Conservation (phyloP, 169 alveolate species). For the Besnoitia besnoiti region DNA sequence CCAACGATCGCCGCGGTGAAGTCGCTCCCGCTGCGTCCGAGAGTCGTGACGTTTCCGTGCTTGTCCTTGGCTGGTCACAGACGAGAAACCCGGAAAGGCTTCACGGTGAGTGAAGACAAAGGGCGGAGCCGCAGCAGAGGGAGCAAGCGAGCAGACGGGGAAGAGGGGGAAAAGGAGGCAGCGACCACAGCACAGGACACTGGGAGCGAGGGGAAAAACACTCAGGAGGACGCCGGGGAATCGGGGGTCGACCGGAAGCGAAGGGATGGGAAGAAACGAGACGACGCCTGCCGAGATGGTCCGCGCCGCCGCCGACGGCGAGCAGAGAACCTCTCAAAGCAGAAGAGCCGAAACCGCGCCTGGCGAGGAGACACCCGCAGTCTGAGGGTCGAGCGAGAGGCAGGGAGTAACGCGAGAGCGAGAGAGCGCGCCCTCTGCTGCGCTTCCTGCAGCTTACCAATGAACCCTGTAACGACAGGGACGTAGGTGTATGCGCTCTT, state of each 20-base stretch:
- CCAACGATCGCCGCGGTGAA: constrained; percentile 72
- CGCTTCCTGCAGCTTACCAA: constrained; percentile 52
- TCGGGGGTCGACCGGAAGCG: too few relatives aligned
- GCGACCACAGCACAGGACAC: too few relatives aligned
- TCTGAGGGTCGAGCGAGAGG: not conserved
- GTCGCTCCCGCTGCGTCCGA: constrained; percentile 74
- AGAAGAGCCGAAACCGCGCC: not conserved
- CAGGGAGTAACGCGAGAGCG: not conserved
- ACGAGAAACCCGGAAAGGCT: not conserved
- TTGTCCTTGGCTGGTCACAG: constrained; percentile 46
- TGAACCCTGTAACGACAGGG: constrained; percentile 72
- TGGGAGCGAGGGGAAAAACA: too few relatives aligned
- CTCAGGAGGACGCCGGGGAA: too few relatives aligned
- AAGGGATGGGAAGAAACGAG: too few relatives aligned
- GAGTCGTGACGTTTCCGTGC: constrained; percentile 63
- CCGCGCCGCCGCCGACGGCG: too few relatives aligned
- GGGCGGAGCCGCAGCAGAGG: not conserved
- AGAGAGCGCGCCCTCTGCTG: not conserved
- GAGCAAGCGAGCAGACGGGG: not conserved
- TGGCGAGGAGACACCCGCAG: not conserved
- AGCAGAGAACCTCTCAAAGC: not conserved
- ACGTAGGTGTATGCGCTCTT: constrained; percentile 30
- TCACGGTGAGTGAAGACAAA: not conserved
- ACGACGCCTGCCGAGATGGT: too few relatives aligned
- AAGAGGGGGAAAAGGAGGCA: not conserved